A percentile compares a stretch with the other conserved stretches of the same genome.
Evolutionary conservation across 2,329 filamentous ascomycete genomes (phyloP).

Genomic region (Apiospora sp.): DNA sequence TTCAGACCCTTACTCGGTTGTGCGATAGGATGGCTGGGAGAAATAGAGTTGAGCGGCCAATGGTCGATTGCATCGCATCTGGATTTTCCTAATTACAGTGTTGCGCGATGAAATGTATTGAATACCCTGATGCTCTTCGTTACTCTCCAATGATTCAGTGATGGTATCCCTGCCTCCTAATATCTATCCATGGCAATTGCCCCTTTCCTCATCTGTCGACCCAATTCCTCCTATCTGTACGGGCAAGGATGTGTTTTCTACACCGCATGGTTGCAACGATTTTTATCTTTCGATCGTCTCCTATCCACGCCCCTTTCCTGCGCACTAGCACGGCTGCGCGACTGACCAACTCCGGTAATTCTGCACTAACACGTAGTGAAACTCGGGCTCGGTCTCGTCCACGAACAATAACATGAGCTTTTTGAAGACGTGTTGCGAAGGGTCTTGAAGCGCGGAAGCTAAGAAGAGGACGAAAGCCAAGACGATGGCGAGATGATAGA

Average conservation of each 20-base stretch:
- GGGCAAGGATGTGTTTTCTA: background rate
- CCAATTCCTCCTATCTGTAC: background rate
- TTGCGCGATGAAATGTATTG: slow-evolving; percentile 21
- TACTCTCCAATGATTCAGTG: background rate
- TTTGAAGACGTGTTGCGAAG: background rate
- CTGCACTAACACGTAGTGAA: slow-evolving; percentile 5
- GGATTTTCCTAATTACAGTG: slow-evolving; percentile 20
- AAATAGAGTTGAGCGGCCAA: slow-evolving; percentile 28
- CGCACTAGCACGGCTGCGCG: background rate
- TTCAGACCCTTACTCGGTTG: slow-evolving; percentile 33
- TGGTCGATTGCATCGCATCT: slow-evolving; percentile 20
- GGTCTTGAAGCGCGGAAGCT: background rate
- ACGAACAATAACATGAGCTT: background rate
- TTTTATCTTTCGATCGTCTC: background rate
- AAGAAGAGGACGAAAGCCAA: background rate
- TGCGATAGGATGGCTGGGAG: slow-evolving; percentile 29
- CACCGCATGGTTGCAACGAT: background rate
- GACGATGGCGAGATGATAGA: slow-evolving; percentile 8
- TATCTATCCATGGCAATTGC: background rate
- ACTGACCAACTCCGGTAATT: slow-evolving; percentile 12
- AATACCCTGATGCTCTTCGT: slow-evolving; percentile 7
- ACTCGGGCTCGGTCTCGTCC: background rate
- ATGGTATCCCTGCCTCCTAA: background rate
- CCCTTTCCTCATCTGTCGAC: background rate
- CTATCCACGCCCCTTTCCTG: background rate